Conservation (phyloP, 2,329 filamentous ascomycete species). For the Fusarium concolor region DNA sequence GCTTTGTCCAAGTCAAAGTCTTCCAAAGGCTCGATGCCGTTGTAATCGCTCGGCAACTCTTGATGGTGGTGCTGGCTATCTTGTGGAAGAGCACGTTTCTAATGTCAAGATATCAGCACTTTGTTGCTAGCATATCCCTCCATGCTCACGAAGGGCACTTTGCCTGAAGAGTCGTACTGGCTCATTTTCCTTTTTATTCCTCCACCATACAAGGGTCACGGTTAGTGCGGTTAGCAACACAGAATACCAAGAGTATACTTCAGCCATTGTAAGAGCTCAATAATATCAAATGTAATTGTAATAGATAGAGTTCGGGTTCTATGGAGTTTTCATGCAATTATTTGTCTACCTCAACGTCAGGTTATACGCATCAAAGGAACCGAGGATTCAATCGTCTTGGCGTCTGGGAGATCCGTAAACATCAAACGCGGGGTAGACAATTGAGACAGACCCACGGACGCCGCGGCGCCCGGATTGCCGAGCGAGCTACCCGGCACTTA, state of each 20-base stretch:
- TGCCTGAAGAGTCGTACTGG: not conserved
- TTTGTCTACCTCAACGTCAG: not conserved
- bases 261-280: not conserved
- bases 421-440: not conserved
- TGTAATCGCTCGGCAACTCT: not conserved
- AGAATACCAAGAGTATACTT: not conserved
- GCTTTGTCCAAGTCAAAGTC: not conserved
- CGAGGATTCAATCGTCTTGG: not conserved
- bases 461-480: not conserved
- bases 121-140: no score
- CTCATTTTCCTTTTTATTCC: not conserved
- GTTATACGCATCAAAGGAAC: not conserved
- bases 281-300: accelerated
- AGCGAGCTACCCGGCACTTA: not conserved
- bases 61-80: not conserved
- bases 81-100: not conserved
- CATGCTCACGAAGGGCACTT: accelerated
- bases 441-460: not conserved
- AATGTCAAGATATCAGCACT: not conserved
- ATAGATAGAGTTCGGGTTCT: accelerated
- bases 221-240: not conserved
- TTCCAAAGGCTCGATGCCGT: not conserved
- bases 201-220: not conserved
- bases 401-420: accelerated
- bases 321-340: accelerated